Evolutionary conservation across 441 rosid genomes (phyloP), one percentile per base, ranked within the genome.

Genomic region (Corymbia calophylla): DNA sequence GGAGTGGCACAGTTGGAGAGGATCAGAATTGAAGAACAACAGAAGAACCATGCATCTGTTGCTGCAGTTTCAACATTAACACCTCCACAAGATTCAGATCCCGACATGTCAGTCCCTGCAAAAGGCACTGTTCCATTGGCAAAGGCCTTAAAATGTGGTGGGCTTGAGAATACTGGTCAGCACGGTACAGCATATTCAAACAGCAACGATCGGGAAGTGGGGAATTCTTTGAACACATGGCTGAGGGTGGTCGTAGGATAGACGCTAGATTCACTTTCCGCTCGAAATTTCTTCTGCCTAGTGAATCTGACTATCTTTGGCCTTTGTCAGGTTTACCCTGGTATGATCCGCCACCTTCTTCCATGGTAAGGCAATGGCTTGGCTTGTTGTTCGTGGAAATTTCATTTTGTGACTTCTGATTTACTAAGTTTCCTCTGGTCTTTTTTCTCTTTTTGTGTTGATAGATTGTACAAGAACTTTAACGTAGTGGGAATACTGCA

Each of bases 1-100:
- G 97, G 96, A 87, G 95, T 93, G 62, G 95, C 97, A 14, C 95
- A 94, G 49, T 92, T 95, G 62, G 97, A 95, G 88, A 94, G 89
- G 90, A 94, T 95, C 77, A 93, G 95, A 85, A 68, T 94, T 13
- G 94, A 94, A 90, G 94, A 95, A 87, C 96, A 94, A 73, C 92
- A 92, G 70, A 92, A 89, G 92, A 94, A 91, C 88, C 91, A 91
- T 86, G 91, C 89, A 18, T 68, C 77, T 39, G 87, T 87, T 53
- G 62, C 89, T 39, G 35, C 87, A 58, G 51, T 68, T 47, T 17
- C 88, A 58, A 85, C 73, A 6, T 88, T 91, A 80, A 88, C 89
- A 25, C 89, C 93, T 39, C 91, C 90, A 32, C 87, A 87, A 29
- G 87, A 88, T 47, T 80, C 93, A 62, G 77, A 90, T 89, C 88